Evolutionary conservation across 2,329 filamentous ascomycete species (phyloP).

Genomic region (Neopestalotiopsis rosae): DNA sequence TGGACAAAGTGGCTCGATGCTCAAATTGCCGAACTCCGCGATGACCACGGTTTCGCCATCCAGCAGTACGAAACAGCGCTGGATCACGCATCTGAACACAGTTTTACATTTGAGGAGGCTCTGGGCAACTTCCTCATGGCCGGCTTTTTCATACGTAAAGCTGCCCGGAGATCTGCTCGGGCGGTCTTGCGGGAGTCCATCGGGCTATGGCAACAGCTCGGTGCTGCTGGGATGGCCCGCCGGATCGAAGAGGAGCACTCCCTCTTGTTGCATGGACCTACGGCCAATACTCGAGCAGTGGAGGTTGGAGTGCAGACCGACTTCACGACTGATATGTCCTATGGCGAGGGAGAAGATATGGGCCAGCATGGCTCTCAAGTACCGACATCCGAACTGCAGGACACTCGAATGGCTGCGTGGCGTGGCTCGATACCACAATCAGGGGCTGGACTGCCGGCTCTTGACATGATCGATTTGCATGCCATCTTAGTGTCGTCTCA

Average conservation of each 20-base stretch:
- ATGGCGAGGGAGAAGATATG: conserved; percentile 50
- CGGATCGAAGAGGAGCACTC: conserved; percentile 72
- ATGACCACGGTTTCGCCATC: conserved; percentile 63
- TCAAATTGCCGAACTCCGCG: conserved; percentile 68
- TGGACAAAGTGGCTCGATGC: conserved; percentile 74
- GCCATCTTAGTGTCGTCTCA: conserved; percentile 81
- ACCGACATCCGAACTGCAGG: conserved; percentile 54
- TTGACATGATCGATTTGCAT: conserved; percentile 84
- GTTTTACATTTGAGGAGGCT: conserved; percentile 73
- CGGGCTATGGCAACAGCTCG: conserved; percentile 70
- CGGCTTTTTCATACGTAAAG: conserved; percentile 69
- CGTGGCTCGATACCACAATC: conserved; percentile 64
- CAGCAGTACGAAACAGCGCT: conserved; percentile 72
- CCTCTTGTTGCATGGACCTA: conserved; percentile 68
- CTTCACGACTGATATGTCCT: conserved; percentile 66
- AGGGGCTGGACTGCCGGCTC: conserved; percentile 69
- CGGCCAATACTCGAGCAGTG: conserved; percentile 59
- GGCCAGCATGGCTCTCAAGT: conserved; percentile 41
- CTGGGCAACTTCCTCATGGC: conserved; percentile 77
- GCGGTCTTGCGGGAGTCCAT: conserved; percentile 72
- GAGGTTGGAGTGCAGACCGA: conserved; percentile 75
- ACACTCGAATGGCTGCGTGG: conserved; percentile 68
- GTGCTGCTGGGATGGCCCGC: conserved; percentile 71
- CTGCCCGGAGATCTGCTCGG: conserved; percentile 70
- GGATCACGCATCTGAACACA: conserved; percentile 73